phyloP scores from a whole-genome alignment of 495 filamentous ascomycete genomes.

The Penicillium diatomitis region DNA sequence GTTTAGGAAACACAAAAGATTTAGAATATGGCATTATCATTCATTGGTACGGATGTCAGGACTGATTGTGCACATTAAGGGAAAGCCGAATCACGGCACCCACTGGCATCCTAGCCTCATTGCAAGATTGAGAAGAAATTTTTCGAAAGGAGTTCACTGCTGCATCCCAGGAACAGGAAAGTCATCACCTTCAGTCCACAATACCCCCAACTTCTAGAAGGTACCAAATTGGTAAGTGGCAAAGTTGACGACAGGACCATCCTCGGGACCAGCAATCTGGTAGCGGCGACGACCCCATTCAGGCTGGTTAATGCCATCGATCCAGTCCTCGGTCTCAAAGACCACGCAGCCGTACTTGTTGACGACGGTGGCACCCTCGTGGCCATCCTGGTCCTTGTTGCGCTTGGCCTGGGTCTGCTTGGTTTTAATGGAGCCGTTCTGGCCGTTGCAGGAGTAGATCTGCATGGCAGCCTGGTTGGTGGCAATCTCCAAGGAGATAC shows the following conservation, averaged over 20 bases:
- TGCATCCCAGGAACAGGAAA: too few species aligned
- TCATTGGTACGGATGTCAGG: neutral
- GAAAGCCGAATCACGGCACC: neutral
- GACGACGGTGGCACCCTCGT: conserved; percentile 29
- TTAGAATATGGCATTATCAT: neutral
- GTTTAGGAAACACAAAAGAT: neutral
- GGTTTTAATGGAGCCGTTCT: conserved; percentile 53
- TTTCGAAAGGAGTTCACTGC: too few species aligned
- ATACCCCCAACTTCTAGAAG: conserved; percentile 3
- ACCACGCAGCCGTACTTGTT: conserved; percentile 66
- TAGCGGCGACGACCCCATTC: conserved; percentile 55
- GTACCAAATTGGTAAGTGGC: conserved; percentile 55
- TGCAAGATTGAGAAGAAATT: neutral
- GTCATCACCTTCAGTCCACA: neutral
- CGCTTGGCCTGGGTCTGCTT: conserved; percentile 45
- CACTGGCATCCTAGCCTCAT: conserved; percentile 1
- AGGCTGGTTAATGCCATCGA: conserved; percentile 73
- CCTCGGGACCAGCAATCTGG: conserved; percentile 57
- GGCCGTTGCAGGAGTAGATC: conserved; percentile 66
- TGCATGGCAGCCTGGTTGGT: conserved; percentile 72
- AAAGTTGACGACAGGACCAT: conserved; percentile 52
- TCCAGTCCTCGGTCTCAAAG: conserved; percentile 56
- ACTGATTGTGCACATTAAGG: neutral
- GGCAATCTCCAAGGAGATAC: conserved; percentile 63
- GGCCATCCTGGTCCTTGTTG: conserved; percentile 30